Percentiles rank a stretch among this genome's conserved stretches.
Conservation (phyloP, 2,329 filamentous ascomycete genomes). For the Akanthomyces muscarius region DNA sequence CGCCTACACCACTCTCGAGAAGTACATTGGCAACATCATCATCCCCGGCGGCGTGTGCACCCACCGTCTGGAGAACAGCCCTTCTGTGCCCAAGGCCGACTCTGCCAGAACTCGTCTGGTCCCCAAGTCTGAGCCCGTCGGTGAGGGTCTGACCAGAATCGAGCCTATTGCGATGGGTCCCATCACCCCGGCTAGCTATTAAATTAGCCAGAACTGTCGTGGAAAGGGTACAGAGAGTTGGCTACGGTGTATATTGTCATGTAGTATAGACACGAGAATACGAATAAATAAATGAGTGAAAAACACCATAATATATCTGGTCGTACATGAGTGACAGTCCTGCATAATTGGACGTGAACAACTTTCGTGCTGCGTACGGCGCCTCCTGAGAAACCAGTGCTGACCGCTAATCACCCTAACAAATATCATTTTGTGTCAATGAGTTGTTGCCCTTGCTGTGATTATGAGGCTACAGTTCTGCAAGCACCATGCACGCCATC, state of each 20-base stretch:
- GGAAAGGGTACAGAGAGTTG: not conserved
- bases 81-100: constrained; percentile 14
- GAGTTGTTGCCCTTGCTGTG: not conserved
- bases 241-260: not conserved
- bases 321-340: not conserved
- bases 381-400: too few species aligned
- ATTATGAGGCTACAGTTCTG: not conserved
- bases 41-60: constrained; percentile 17
- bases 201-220: too few species aligned
- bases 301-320: not conserved
- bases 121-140: not conserved
- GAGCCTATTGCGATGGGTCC: constrained; percentile 12
- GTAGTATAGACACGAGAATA: not conserved
- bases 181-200: constrained; percentile 1
- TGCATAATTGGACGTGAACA: not conserved
- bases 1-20: constrained; percentile 17
- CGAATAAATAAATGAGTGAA: not conserved
- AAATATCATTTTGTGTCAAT: too few species aligned
- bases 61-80: constrained; percentile 17
- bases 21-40: constrained; percentile 16
- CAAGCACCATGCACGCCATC: not conserved
- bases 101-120: constrained; percentile 11
- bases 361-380: not conserved
- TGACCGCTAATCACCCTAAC: too few species aligned
- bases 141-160: constrained; percentile 8